Percentiles rank a stretch among this genome's conserved stretches.
phyloP scores from a whole-genome alignment of 305 asterid species.

The Fraxinus velutina region DNA sequence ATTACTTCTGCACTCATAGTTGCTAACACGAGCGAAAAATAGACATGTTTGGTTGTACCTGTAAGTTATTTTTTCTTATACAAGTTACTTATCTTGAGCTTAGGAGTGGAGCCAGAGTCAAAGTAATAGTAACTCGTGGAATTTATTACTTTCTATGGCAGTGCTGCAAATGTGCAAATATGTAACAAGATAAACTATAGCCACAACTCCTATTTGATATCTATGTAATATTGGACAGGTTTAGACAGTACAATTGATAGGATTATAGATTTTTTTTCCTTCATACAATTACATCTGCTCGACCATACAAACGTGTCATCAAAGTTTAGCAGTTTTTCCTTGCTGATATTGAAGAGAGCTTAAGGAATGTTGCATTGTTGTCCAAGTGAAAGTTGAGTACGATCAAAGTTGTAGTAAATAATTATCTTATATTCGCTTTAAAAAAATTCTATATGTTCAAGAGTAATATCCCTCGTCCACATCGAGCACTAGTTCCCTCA shows the following conservation, averaged over 20 bases:
- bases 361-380: background rate
- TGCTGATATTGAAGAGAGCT: background rate
- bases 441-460: background rate
- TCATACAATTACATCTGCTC: background rate
- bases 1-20: background rate
- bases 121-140: background rate
- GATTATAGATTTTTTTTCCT: background rate
- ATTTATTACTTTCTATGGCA: background rate
- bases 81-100: background rate
- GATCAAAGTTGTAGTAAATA: too few species aligned
- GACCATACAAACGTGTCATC: background rate
- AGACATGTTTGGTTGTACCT: background rate
- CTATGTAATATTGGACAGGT: background rate
- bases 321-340: background rate
- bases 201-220: background rate
- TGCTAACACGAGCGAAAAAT: background rate
- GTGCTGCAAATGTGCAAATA: background rate
- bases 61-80: background rate
- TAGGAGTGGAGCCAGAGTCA: background rate
- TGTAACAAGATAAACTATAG: background rate
- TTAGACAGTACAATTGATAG: background rate
- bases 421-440: too few species aligned
- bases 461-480: background rate
- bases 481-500: background rate
- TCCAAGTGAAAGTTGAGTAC: background rate